phyloP scores from a whole-genome alignment of 2,329 filamentous ascomycete species.

The Rhinocladiella similis region DNA sequence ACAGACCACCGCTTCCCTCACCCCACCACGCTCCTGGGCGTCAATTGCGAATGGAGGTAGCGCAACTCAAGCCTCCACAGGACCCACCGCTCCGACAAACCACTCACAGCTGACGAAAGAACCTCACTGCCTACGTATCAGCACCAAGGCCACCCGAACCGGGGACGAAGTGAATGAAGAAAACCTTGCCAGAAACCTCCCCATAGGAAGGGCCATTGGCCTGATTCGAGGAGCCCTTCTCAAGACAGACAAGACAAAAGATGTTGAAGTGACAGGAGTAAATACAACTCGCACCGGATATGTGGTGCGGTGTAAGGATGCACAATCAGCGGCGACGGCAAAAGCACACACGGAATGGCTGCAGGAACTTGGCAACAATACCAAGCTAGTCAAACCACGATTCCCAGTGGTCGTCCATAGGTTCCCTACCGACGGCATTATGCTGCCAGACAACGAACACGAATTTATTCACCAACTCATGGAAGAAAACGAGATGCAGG shows the following conservation, averaged over 20 bases:
- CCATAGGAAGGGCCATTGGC: conserved; percentile 1
- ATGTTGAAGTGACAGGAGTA: conserved; percentile 13
- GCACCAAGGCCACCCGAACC: conserved; percentile 1
- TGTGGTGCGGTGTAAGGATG: conserved; percentile 29
- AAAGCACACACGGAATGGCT: conserved; percentile 29
- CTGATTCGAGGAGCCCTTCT: conserved; percentile 1
- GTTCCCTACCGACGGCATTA: conserved; percentile 27
- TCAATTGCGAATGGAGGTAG: conserved; percentile 1
- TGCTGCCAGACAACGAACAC: conserved; percentile 12
- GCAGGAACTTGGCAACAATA: conserved; percentile 25
- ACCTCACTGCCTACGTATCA: conserved; percentile 3
- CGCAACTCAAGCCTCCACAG: not conserved
- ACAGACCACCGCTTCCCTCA: not conserved
- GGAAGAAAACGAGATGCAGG: conserved; percentile 25
- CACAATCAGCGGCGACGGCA: conserved; percentile 23
- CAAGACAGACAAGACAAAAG: conserved; percentile 7
- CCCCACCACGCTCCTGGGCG: conserved; percentile 1
- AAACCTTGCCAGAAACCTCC: not conserved
- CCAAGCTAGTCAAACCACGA: conserved; percentile 27
- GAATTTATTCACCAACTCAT: conserved; percentile 24
- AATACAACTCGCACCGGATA: conserved; percentile 29
- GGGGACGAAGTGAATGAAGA: not conserved
- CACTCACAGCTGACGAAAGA: not conserved
- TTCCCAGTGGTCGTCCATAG: conserved; percentile 27
- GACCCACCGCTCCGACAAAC: not conserved